phyloP scores from a whole-genome alignment of 345 rosid species.

The Aurinia saxatilis region DNA sequence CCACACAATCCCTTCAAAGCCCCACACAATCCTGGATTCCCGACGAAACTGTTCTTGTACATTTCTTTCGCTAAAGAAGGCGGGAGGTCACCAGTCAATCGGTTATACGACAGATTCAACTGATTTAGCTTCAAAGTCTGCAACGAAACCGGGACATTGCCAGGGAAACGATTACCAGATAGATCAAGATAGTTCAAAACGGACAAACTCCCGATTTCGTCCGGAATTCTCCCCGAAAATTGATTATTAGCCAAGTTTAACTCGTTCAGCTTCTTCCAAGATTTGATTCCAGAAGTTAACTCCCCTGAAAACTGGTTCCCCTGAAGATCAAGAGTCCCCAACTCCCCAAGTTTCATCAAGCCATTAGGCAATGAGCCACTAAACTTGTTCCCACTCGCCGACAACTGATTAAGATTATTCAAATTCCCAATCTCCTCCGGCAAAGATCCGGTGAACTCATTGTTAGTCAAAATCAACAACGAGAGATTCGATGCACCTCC shows the following conservation, averaged over 20 bases:
- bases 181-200: slow-evolving; percentile 90
- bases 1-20: slow-evolving; percentile 58
- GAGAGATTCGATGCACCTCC: slow-evolving; percentile 67
- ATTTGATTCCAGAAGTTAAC: slow-evolving; percentile 47
- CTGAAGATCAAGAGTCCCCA: slow-evolving; percentile 75
- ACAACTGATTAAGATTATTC: slow-evolving; percentile 43
- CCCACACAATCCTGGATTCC: slow-evolving; percentile 83
- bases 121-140: slow-evolving; percentile 88
- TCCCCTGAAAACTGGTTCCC: slow-evolving; percentile 62
- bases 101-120: slow-evolving; percentile 75
- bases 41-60: slow-evolving; percentile 62
- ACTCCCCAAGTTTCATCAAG: slow-evolving; percentile 45
- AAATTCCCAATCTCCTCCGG: slow-evolving; percentile 77
- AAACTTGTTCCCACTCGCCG: slow-evolving; percentile 54
- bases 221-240: slow-evolving; percentile 61
- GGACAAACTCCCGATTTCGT: slow-evolving; percentile 54
- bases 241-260: slow-evolving; percentile 59
- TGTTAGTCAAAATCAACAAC: slow-evolving; percentile 48
- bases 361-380: slow-evolving; percentile 63
- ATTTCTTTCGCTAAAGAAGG: slow-evolving; percentile 51
- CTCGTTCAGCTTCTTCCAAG: slow-evolving; percentile 80
- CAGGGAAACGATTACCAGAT: slow-evolving; percentile 59
- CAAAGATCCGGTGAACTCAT: slow-evolving; percentile 57
- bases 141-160: slow-evolving; percentile 55
- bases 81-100: slow-evolving; percentile 64